Conservation (phyloP, 768 basidiomycete species). For the Suillus hirtellus region DNA sequence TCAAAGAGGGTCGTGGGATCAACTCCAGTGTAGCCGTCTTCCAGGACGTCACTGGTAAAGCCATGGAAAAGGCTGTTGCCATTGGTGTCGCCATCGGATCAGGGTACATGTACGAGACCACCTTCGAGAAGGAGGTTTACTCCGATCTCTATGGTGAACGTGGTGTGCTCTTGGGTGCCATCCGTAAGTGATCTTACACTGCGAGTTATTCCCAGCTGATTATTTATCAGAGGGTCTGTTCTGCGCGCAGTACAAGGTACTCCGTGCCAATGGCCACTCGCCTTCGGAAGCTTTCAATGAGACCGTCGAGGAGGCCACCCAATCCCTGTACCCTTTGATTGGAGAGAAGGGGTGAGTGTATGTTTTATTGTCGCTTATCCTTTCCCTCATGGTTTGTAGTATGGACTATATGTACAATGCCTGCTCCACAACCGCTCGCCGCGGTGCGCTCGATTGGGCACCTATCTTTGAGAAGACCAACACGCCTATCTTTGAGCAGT, state of each 20-base stretch:
- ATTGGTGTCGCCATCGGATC: slow-evolving; percentile 93
- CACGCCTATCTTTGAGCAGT: slow-evolving; percentile 89
- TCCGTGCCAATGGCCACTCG: slow-evolving; percentile 93
- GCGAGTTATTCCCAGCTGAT: slow-evolving; percentile 9
- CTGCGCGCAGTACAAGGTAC: slow-evolving; percentile 97
- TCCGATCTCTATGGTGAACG: slow-evolving; percentile 99
- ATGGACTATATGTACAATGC: slow-evolving; percentile 99
- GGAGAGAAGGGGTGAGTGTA: slow-evolving; percentile 82
- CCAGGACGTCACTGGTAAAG: slow-evolving; percentile 98
- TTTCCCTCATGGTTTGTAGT: slow-evolving; percentile 40
- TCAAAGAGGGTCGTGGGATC: slow-evolving; percentile 99
- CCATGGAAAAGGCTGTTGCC: slow-evolving; percentile 95
- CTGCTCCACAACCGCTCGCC: slow-evolving; percentile 98
- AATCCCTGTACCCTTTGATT: slow-evolving; percentile 96
- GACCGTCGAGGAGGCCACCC: slow-evolving; percentile 99
- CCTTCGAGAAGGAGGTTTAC: slow-evolving; percentile 99
- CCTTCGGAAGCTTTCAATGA: slow-evolving; percentile 99
- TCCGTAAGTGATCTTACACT: slow-evolving; percentile 55
- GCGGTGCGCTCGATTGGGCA: slow-evolving; percentile 99
- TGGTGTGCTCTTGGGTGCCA: slow-evolving; percentile 98
- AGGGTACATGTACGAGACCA: slow-evolving; percentile 98
- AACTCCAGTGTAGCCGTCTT: slow-evolving; percentile 93
- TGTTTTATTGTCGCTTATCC: background rate
- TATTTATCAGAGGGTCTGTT: slow-evolving; percentile 83
- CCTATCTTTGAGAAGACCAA: slow-evolving; percentile 95